Conservation (phyloP, 1,139 yeast genomes). For the Geotrichum macrosporum region DNA sequence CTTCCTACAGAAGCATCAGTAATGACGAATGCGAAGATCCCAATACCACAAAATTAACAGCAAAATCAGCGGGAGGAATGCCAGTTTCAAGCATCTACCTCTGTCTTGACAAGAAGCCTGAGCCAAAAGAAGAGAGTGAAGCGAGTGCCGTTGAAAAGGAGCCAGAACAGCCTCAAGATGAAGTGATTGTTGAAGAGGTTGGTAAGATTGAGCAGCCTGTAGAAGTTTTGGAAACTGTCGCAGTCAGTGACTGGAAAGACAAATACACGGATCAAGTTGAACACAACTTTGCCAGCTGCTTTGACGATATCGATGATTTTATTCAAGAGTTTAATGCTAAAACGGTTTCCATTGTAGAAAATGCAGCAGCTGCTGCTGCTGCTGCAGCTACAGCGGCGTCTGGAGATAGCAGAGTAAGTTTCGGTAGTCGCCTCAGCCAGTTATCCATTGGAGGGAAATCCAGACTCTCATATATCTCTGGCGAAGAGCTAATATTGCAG, state of each 20-base stretch:
- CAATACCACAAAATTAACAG: neutral
- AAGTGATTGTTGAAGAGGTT: neutral
- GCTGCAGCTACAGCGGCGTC: constrained; percentile 15
- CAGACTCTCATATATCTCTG: neutral
- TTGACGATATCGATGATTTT: constrained; percentile 20
- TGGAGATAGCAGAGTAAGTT: neutral
- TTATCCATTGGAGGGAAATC: constrained; percentile 5
- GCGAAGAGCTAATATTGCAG: neutral
- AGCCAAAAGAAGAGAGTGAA: neutral
- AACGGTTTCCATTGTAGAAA: constrained; percentile 8
- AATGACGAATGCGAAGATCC: neutral
- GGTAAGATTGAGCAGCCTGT: neutral
- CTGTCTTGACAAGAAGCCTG: constrained; percentile 5
- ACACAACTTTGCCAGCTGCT: constrained; percentile 19
- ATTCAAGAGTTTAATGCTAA: constrained; percentile 18
- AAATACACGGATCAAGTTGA: constrained; percentile 16
- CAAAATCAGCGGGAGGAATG: constrained; percentile 17
- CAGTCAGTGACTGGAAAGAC: constrained; percentile 13
- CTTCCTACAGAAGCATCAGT: constrained; percentile 10
- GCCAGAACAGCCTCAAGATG: neutral
- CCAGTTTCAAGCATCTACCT: constrained; percentile 19
- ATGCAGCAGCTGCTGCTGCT: constrained; percentile 12
- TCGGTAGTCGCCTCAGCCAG: constrained; percentile 5
- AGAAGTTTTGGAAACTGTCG: neutral
- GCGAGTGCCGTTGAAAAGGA: neutral